Conservation (phyloP, 2,329 filamentous ascomycete species). For the Monosporascus sp. region DNA sequence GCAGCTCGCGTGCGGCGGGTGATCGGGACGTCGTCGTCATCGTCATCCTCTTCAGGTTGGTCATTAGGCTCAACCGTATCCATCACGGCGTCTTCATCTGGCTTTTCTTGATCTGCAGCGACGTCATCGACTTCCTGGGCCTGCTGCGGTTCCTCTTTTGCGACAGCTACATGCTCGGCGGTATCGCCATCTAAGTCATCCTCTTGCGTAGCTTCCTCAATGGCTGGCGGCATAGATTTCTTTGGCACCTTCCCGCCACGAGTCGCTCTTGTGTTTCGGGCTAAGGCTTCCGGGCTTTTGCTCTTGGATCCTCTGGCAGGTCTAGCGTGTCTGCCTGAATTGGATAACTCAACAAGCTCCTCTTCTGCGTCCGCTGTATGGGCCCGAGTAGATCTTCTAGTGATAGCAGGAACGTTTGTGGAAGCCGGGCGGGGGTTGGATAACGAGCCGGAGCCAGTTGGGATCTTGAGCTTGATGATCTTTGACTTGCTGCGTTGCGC, state of each 20-base stretch:
- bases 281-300: conserved; percentile 48
- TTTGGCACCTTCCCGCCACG: conserved; percentile 47
- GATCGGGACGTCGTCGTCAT: conserved; percentile 45
- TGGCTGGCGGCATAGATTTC: conserved; percentile 39
- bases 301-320: conserved; percentile 45
- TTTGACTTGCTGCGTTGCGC: conserved; percentile 23
- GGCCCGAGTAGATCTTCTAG: conserved; percentile 46
- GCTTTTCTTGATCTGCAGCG: conserved; percentile 23
- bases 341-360: conserved; percentile 52
- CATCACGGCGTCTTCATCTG: conserved; percentile 22
- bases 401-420: conserved; percentile 16
- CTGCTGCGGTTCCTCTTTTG: conserved; percentile 17
- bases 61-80: conserved; percentile 23
- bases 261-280: conserved; percentile 37
- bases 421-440: neutral
- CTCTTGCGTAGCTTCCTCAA: conserved; percentile 50
- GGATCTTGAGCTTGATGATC: conserved; percentile 40
- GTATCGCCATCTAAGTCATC: conserved; percentile 32
- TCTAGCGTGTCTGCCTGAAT: conserved; percentile 53
- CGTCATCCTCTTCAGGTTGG: conserved; percentile 39
- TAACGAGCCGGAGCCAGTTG: conserved; percentile 14
- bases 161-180: conserved; percentile 21
- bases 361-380: conserved; percentile 51
- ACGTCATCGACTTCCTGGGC: conserved; percentile 28
- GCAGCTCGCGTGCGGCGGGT: conserved; percentile 39